phyloP scores from a whole-genome alignment of 176 grass and related monocot genomes.

The Lolium perenne region DNA sequence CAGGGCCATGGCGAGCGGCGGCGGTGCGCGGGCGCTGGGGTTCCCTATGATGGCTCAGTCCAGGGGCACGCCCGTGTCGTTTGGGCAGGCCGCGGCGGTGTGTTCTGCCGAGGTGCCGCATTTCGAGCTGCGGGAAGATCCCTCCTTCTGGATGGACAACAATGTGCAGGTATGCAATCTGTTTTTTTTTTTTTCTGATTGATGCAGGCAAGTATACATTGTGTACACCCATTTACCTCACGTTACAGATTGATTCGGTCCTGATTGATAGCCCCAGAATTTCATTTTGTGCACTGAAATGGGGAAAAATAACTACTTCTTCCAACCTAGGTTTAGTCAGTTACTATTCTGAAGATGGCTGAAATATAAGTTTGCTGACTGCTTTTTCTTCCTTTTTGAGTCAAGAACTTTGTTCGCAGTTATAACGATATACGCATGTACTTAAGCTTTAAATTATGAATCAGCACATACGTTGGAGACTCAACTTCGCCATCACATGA shows the following conservation, averaged over 20 bases:
- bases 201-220: background rate
- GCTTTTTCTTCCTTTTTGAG: background rate
- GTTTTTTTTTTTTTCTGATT: background rate
- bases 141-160: conserved; percentile 95
- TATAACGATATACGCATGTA: background rate
- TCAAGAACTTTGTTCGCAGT: background rate
- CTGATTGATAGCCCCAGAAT: background rate
- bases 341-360: background rate
- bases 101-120: conserved; percentile 69
- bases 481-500: conserved; percentile 8
- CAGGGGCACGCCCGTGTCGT: conserved; percentile 45
- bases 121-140: conserved; percentile 87
- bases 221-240: background rate
- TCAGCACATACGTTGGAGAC: background rate
- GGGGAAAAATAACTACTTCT: background rate
- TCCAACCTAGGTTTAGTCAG: background rate
- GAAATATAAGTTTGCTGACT: background rate
- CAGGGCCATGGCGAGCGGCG: conserved; percentile 50
- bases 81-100: conserved; percentile 35
- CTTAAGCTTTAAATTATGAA: conserved; percentile 21
- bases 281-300: background rate
- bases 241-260: background rate
- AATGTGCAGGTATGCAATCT: conserved; percentile 80
- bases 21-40: conserved; percentile 36
- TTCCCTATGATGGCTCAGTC: conserved; percentile 20